Evolutionary conservation across 495 filamentous ascomycete species (phyloP).

Genomic region (Penicillium canariense): DNA sequence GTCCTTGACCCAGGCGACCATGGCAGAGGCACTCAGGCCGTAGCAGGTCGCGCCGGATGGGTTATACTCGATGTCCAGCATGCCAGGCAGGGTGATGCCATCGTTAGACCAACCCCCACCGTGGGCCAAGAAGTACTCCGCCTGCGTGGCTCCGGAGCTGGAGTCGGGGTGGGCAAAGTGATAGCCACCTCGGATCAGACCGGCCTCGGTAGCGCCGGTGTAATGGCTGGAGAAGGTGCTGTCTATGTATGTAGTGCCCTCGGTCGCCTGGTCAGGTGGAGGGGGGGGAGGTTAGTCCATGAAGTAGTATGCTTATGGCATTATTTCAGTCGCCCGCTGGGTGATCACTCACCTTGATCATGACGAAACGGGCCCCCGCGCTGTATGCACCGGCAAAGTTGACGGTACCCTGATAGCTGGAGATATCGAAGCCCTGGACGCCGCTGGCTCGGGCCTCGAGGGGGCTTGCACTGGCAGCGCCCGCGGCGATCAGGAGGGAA

Average conservation of each 20-base stretch:
- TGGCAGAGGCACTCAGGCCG: slow-evolving; percentile 49
- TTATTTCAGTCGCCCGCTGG: background rate
- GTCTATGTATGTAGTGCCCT: slow-evolving; percentile 55
- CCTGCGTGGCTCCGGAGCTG: slow-evolving; percentile 52
- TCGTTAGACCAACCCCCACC: slow-evolving; percentile 63
- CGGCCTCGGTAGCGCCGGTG: slow-evolving; percentile 49
- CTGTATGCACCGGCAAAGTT: slow-evolving; percentile 55
- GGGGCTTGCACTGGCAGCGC: slow-evolving; percentile 19
- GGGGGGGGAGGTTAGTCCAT: background rate
- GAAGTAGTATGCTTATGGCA: background rate
- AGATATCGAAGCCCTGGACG: slow-evolving; percentile 66
- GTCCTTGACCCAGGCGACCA: slow-evolving; percentile 59
- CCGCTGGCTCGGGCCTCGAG: slow-evolving; percentile 37
- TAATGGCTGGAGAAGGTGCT: slow-evolving; percentile 55
- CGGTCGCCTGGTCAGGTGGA: slow-evolving; percentile 49
- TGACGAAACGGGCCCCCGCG: slow-evolving; percentile 62
- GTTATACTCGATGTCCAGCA: slow-evolving; percentile 63
- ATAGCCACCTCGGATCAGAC: slow-evolving; percentile 61
- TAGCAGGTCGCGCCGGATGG: slow-evolving; percentile 48
- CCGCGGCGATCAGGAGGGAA: slow-evolving; percentile 15
- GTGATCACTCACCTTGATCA: slow-evolving; percentile 56
- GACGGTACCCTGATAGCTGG: slow-evolving; percentile 56
- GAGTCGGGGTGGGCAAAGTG: slow-evolving; percentile 59
- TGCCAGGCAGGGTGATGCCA: slow-evolving; percentile 62
- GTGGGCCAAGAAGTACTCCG: slow-evolving; percentile 57